Conservation (phyloP, 352 stramenopile genomes). For the Pythium dissimile region DNA sequence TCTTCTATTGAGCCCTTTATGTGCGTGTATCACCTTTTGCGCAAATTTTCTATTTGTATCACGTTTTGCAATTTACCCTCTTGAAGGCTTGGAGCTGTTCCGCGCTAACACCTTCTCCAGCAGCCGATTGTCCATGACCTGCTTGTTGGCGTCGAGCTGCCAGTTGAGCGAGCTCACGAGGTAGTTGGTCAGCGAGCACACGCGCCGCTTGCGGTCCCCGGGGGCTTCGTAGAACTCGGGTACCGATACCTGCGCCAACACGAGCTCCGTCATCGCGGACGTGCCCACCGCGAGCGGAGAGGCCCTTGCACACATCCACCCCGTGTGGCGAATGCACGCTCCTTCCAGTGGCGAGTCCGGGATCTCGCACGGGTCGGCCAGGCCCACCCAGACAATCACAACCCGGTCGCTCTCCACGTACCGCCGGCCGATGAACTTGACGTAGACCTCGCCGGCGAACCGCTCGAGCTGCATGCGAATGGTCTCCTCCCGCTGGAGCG, state of each 20-base stretch:
- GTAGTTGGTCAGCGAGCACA: slow-evolving; percentile 11
- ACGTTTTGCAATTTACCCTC: no score
- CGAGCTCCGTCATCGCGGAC: slow-evolving; percentile 3
- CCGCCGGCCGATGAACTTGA: slow-evolving; percentile 5
- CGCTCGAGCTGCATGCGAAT: slow-evolving; percentile 8
- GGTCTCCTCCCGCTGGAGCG: not conserved
- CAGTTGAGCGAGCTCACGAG: slow-evolving; percentile 4
- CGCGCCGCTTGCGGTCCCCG: slow-evolving; percentile 8
- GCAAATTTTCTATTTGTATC: no score
- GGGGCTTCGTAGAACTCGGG: slow-evolving; percentile 3
- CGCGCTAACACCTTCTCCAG: slow-evolving; percentile 3
- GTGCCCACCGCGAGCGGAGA: not conserved
- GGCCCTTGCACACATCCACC: slow-evolving; percentile 6
- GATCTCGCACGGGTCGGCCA: slow-evolving; percentile 13
- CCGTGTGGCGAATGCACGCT: slow-evolving; percentile 12
- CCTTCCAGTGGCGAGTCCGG: not conserved
- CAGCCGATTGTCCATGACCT: slow-evolving; percentile 14
- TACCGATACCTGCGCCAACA: slow-evolving; percentile 2
- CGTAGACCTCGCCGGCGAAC: slow-evolving; percentile 2
- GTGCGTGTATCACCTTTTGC: no score
- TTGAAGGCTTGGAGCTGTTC: not conserved
- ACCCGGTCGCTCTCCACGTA: slow-evolving; percentile 9
- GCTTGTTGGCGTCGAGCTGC: slow-evolving; percentile 11
- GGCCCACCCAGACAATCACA: slow-evolving; percentile 15
- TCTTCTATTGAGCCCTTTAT: no score